Conservation (phyloP, 805 yeast species). For the Candida taoyuanica region DNA sequence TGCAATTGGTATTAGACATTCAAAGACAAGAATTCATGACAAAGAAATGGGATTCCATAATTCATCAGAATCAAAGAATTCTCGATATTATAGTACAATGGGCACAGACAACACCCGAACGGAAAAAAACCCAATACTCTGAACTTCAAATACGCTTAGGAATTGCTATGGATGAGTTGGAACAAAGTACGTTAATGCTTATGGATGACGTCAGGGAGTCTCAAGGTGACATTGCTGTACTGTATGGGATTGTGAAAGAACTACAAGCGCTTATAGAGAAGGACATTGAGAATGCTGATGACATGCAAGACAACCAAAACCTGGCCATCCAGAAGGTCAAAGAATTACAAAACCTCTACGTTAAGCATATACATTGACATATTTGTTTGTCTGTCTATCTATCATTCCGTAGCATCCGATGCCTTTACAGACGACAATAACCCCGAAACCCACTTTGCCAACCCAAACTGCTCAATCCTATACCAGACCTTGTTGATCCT, state of each 20-base stretch:
- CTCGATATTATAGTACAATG: slow-evolving; percentile 14
- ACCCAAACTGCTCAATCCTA: slow-evolving; percentile 13
- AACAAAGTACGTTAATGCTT: slow-evolving; percentile 1
- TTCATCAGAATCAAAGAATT: slow-evolving; percentile 28
- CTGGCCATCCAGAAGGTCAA: background rate
- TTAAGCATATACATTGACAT: background rate
- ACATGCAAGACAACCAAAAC: slow-evolving; percentile 1
- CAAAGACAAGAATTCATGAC: slow-evolving; percentile 32
- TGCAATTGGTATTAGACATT: slow-evolving; percentile 26
- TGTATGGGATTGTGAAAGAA: slow-evolving; percentile 1
- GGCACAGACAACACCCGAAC: slow-evolving; percentile 3
- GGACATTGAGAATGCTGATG: slow-evolving; percentile 1
- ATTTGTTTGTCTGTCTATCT: no score
- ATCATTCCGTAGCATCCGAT: no score
- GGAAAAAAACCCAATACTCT: background rate
- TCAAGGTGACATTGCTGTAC: background rate
- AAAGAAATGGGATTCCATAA: slow-evolving; percentile 24
- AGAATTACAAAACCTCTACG: slow-evolving; percentile 3
- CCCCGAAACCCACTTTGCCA: slow-evolving; percentile 8
- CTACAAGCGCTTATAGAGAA: slow-evolving; percentile 4
- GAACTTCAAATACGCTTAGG: background rate
- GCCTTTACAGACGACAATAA: background rate
- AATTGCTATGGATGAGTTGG: background rate
- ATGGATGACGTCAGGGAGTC: slow-evolving; percentile 4
- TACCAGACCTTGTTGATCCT: slow-evolving; percentile 12